phyloP scores from a whole-genome alignment of 352 stramenopile genomes.

The Phytophthora multivora region DNA sequence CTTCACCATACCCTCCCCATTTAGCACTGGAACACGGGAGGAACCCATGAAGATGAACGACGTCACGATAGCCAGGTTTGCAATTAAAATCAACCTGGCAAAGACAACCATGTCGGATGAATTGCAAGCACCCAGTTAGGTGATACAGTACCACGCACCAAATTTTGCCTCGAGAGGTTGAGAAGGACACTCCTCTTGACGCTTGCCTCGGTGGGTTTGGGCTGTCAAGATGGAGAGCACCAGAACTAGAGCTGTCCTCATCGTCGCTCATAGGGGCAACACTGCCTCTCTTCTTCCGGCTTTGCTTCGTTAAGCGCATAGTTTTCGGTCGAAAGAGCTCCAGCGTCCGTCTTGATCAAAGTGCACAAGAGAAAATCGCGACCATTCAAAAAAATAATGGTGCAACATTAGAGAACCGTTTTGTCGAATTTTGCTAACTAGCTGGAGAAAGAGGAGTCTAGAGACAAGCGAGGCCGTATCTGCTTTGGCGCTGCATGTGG shows the following conservation, averaged over 20 bases:
- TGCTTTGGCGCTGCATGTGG: too few relatives aligned
- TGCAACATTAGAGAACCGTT: too few relatives aligned
- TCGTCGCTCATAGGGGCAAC: conserved; percentile 30
- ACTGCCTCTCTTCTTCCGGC: conserved; percentile 15
- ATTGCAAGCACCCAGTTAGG: not conserved
- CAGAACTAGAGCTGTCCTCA: conserved; percentile 3
- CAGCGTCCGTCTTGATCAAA: too few relatives aligned
- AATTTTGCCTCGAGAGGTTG: conserved; percentile 30
- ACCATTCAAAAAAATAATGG: too few relatives aligned
- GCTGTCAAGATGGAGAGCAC: not conserved
- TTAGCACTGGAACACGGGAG: conserved; percentile 48
- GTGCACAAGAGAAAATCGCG: too few relatives aligned
- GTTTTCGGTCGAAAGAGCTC: not conserved
- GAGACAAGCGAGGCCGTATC: too few relatives aligned
- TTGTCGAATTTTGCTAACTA: too few relatives aligned
- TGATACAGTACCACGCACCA: conserved; percentile 26
- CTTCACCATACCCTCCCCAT: conserved; percentile 38
- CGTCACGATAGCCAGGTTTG: conserved; percentile 50
- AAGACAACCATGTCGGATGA: not conserved
- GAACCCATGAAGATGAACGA: conserved; percentile 64
- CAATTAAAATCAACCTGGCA: conserved; percentile 49
- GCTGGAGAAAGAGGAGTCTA: too few relatives aligned
- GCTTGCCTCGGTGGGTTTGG: not conserved
- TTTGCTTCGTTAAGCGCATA: conserved; percentile 28
- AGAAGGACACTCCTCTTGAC: conserved; percentile 30